phyloP scores from a whole-genome alignment of 768 basidiomycete species.

The Amyloporia xantha region DNA sequence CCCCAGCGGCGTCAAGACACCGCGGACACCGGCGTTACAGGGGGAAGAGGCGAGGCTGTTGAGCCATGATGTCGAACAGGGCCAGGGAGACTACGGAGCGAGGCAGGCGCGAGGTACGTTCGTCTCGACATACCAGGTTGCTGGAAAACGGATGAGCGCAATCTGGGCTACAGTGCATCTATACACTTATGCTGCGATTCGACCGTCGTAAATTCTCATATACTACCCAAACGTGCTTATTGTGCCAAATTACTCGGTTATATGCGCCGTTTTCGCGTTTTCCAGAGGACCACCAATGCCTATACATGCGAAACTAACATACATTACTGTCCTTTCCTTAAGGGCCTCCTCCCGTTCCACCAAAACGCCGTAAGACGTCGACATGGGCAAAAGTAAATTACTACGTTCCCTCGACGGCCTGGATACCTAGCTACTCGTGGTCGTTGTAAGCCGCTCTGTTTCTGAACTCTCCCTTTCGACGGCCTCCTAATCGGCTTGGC shows the following conservation, averaged over 20 bases:
- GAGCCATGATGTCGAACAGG: not conserved
- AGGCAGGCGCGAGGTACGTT: too few species aligned
- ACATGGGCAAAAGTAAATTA: conserved; percentile 50
- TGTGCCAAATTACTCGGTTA: too few species aligned
- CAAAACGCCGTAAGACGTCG: conserved; percentile 12
- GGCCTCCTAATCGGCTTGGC: conserved; percentile 2
- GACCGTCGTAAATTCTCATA: too few species aligned
- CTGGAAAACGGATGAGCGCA: too few species aligned
- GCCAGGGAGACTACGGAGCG: conserved; percentile 5
- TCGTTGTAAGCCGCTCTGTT: conserved; percentile 46
- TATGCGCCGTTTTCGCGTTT: too few species aligned
- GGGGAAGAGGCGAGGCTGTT: conserved; percentile 11
- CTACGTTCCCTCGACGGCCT: conserved; percentile 70
- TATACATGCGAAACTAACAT: too few species aligned
- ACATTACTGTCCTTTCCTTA: too few species aligned
- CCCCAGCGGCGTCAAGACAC: conserved; percentile 14
- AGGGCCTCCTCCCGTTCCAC: not conserved
- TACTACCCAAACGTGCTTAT: too few species aligned
- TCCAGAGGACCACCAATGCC: too few species aligned
- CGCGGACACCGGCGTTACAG: conserved; percentile 9
- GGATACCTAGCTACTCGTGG: conserved; percentile 73
- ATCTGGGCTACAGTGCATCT: too few species aligned
- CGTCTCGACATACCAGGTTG: too few species aligned
- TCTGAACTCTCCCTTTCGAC: not conserved
- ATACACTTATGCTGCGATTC: too few species aligned